Evolutionary conservation across 805 yeast genomes (phyloP), one percentile per base, ranked within the genome.

Genomic region (Henningerozyma blattae): DNA sequence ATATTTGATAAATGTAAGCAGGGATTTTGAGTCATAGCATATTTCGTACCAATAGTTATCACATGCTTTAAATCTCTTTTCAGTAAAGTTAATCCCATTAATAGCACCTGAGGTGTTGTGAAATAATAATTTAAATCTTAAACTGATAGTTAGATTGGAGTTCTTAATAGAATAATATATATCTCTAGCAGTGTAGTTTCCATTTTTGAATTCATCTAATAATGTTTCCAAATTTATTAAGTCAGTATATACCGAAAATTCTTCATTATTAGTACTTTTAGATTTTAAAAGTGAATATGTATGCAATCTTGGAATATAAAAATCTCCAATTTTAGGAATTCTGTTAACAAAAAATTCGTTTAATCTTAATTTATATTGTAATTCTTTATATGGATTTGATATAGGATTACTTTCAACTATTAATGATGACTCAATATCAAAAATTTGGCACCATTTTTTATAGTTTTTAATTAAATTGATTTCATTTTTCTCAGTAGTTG

Each of bases 241-340:
- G 31, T 44, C 50, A 8, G 27, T 35, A 19, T 31, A 35, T 8
- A 30, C 17, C 2, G 34, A 30, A 2, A 24, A 14, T 13, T 17
- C 13, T 6, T 28, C 10, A 10, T 13, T 12, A n/a, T 24, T 15
- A 20, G 7, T 20, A 20, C 10, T 20, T 7, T 20, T 20, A 7
- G 22, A 7, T 7, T 7, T 20, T 5, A 15, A 12, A 5, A 15
- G 10, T 12, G n/a, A 44, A 32, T 50, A 50, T 2, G 48, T 39
- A 33, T 43, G 48, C 16, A 47, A 33, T 16, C 54, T 39, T 28
- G 54, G 54, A 15, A 50, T 16, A 34, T 50, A 50, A 19, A 50
- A 50, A 36, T 50, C 53, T 32, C 54, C 54, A 28, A 50, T 42
- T 28, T 44, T 43, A 3, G 52, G 52, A 9, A 50, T 36, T 38